phyloP scores from a whole-genome alignment of 176 grass and related monocot species.

The Triticum monococcum region DNA sequence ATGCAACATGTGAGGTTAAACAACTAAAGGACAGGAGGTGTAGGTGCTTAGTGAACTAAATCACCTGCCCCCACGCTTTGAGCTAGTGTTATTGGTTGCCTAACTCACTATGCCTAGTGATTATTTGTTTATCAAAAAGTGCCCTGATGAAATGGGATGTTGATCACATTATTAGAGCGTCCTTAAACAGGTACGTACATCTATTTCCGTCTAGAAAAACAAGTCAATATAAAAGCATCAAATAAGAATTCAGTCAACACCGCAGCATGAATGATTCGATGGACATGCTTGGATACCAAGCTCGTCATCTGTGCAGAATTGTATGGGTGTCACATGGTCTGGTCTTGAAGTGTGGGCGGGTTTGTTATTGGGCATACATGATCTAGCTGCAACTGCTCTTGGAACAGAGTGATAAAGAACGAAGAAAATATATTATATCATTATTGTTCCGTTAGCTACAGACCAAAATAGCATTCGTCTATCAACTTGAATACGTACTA shows the following conservation, averaged over 20 bases:
- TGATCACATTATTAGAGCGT: no score
- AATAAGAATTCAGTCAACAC: background rate
- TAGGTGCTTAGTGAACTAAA: background rate
- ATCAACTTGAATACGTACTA: background rate
- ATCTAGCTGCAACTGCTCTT: no score
- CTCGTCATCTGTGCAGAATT: background rate
- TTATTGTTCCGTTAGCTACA: background rate
- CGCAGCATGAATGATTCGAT: background rate
- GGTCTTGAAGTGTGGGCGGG: background rate
- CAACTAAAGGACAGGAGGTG: background rate
- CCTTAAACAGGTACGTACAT: no score
- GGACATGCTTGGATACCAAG: background rate
- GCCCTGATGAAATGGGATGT: no score
- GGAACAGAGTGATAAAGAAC: background rate
- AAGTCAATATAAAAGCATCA: background rate
- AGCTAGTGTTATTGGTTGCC: background rate
- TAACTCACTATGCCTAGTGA: background rate
- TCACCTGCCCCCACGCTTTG: background rate
- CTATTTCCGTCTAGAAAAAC: no score
- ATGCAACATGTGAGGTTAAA: background rate
- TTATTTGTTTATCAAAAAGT: background rate
- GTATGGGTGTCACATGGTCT: background rate
- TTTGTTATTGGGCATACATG: background rate
- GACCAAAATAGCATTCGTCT: background rate
- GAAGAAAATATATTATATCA: background rate